Conservation (phyloP, 2,329 filamentous ascomycete species). For the Alternaria gansuensis region DNA sequence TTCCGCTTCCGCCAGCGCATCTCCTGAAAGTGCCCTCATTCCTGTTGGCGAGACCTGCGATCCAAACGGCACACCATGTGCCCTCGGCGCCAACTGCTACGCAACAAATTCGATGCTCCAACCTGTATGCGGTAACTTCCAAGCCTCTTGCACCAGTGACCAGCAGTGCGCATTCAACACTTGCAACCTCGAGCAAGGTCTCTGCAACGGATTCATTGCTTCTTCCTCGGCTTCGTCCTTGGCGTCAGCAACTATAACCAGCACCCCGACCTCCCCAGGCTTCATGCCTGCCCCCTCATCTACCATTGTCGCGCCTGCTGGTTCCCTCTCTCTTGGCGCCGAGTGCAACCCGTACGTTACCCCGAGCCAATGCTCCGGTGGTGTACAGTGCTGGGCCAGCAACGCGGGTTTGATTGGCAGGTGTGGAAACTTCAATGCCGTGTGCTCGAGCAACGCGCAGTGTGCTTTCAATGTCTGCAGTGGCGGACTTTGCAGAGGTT, state of each 20-base stretch:
- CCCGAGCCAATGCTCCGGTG: slow-evolving; percentile 22
- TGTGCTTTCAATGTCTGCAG: slow-evolving; percentile 32
- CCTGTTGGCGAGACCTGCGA: slow-evolving; percentile 26
- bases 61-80: slow-evolving; percentile 24
- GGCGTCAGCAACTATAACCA: slow-evolving; percentile 14
- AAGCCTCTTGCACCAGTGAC: slow-evolving; percentile 30
- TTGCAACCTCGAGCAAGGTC: slow-evolving; percentile 22
- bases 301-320: slow-evolving; percentile 25
- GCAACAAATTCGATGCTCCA: slow-evolving; percentile 26
- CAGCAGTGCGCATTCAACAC: slow-evolving; percentile 35
- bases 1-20: slow-evolving; percentile 9
- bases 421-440: slow-evolving; percentile 35
- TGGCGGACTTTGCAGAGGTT: slow-evolving; percentile 29
- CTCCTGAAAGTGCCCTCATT: slow-evolving; percentile 18
- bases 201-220: slow-evolving; percentile 30
- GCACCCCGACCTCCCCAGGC: slow-evolving; percentile 10
- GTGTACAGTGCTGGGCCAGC: slow-evolving; percentile 28
- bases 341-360: slow-evolving; percentile 25
- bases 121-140: slow-evolving; percentile 31
- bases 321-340: slow-evolving; percentile 29
- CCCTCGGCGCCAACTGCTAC: slow-evolving; percentile 29
- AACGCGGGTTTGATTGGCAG: slow-evolving; percentile 23
- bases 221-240: slow-evolving; percentile 17
- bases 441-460: slow-evolving; percentile 23
- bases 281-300: slow-evolving; percentile 20